Percentiles rank a stretch among this genome's conserved stretches.
These are phyloP conservation scores for Aspergillus sp. DNA, from an alignment of 2,329 filamentous ascomycete species.

Conservation along the genomic window DNA sequence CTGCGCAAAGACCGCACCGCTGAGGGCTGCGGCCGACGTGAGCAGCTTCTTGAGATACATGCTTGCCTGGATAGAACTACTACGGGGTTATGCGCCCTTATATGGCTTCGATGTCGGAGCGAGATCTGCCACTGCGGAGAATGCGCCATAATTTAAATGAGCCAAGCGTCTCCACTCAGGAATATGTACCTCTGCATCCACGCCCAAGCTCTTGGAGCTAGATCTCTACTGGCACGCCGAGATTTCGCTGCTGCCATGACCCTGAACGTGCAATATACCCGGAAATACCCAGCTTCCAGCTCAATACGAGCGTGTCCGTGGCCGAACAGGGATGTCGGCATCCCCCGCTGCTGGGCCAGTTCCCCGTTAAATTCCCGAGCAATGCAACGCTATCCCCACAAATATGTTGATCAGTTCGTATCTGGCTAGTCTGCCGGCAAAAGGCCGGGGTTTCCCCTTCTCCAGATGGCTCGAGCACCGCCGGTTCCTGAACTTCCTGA, in stretches of 20 bases:
- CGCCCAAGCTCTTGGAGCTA: too few relatives aligned
- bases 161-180: too few relatives aligned
- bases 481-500: too few relatives aligned
- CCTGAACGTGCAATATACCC: too few relatives aligned
- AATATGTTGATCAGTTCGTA: neutral
- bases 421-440: neutral
- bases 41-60: slow-evolving; percentile 18
- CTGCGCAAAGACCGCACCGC: slow-evolving; percentile 13
- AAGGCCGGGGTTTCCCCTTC: neutral
- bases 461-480: neutral
- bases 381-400: neutral
- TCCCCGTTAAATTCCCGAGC: slow-evolving; percentile 14
- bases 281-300: too few relatives aligned
- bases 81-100: neutral
- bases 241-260: neutral
- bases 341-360: too few relatives aligned
- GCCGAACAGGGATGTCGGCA: too few relatives aligned
- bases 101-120: neutral
- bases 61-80: neutral
- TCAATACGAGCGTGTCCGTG: too few relatives aligned
- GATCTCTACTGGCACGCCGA: neutral
- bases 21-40: slow-evolving; percentile 12
- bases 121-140: neutral
- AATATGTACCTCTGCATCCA: too few relatives aligned
- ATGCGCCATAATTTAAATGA: neutral